Base-by-base conservation (phyloP, 345 rosid species). In the Nasturtium officinale region DNA sequence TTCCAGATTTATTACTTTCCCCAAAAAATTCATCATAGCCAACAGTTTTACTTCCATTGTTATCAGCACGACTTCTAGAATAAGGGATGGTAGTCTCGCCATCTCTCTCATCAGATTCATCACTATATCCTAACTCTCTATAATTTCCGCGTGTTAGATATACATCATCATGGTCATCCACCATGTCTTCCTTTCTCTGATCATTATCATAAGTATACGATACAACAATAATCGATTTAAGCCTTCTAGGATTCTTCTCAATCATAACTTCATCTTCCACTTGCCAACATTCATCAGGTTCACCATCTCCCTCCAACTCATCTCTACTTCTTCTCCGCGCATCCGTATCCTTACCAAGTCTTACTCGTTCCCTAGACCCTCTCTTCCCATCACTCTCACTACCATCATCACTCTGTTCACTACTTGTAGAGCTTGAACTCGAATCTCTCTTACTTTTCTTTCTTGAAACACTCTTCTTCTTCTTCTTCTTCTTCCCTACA, bases 181-280 rank as follows among this genome's bases (percentile, higher is more conserved):
- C 72, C 2, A 37, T 9, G 15, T 85, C 91, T 35, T 87, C 85
- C 71, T 77, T 83, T 45, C 79, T 76, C 67, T 82, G 83, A 50
- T 74, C 83, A 20, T 85, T 15, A 46, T 54, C 84, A 48, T 77
- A 64, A 33, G 38, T 62, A 69, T 47, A 61, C 3, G 67, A 18
- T 53, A 83, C 79, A 48, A 78, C 82, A 65, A 91, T 54, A 74
- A 91, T 85, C 17, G 97, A 91, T 69, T 78, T 89, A 72, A 85
- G 82, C 74, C 83, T 78, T 60, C 77, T 81, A 3, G 84, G 30
- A 58, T 73, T 74, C 69, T 64, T 74, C 65, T 75, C 83, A 5
- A 68, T 20, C 38, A 54, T 71, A 30, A 82, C 67, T 71, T 56
- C 75, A 65, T 80, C 87, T 61, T 65, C 80, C 80, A 40, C 65